phyloP scores from a whole-genome alignment of 768 basidiomycete genomes.

The Xerocomellus amylosporus region DNA sequence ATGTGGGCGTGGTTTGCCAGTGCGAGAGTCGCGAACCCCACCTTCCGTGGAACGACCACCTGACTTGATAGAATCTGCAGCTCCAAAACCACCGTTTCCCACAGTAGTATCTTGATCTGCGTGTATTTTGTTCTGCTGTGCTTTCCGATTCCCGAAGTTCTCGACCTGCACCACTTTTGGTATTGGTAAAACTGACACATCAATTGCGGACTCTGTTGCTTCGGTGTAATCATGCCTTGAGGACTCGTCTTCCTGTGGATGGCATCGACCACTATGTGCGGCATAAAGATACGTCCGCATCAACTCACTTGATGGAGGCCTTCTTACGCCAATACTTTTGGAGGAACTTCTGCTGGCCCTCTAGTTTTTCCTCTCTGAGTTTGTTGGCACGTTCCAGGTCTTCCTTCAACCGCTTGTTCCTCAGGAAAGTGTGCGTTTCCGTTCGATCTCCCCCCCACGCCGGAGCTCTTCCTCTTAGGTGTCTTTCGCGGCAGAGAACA shows the following conservation, averaged over 20 bases:
- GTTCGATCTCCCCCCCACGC: constrained; percentile 86
- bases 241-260: constrained; percentile 78
- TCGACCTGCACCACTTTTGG: constrained; percentile 96
- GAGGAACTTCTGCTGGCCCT: constrained; percentile 88
- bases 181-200: constrained; percentile 84
- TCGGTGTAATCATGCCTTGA: constrained; percentile 86
- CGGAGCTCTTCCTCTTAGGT: constrained; percentile 81
- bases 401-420: constrained; percentile 86
- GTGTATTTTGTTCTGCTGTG: constrained; percentile 94
- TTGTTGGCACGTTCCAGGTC: constrained; percentile 86
- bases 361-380: constrained; percentile 80
- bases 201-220: constrained; percentile 83
- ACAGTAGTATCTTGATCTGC: constrained; percentile 90
- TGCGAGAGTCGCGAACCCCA: constrained; percentile 16
- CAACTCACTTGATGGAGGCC: constrained; percentile 84
- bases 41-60: constrained; percentile 55
- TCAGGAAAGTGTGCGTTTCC: constrained; percentile 91
- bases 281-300: background rate
- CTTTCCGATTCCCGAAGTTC: constrained; percentile 94
- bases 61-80: constrained; percentile 47
- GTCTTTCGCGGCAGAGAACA: no score
- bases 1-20: constrained; percentile 21
- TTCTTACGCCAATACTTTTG: constrained; percentile 99
- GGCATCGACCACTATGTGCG: constrained; percentile 18
- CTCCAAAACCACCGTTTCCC: constrained; percentile 63